Evolutionary conservation across 768 basidiomycete genomes (phyloP).

Genomic region (Rhodotorula taiwanensis): DNA sequence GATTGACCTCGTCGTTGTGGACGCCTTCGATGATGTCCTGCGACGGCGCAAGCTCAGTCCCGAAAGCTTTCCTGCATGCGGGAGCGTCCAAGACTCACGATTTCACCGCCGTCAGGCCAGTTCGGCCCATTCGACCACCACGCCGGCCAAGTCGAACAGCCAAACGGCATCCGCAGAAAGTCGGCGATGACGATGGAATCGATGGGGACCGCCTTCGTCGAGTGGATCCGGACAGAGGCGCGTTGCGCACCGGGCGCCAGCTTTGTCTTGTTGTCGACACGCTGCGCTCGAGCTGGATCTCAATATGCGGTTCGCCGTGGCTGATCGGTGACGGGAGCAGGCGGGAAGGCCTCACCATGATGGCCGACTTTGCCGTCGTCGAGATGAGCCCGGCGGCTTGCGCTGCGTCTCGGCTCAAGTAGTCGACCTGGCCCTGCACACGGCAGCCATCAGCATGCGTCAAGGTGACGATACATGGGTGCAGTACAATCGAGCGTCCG

Average conservation of each 20-base stretch:
- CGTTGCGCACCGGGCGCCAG: constrained; percentile 11
- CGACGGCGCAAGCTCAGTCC: neutral
- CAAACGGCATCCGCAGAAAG: constrained; percentile 15
- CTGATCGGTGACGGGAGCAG: neutral
- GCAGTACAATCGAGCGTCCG: neutral
- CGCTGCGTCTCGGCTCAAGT: constrained; percentile 4
- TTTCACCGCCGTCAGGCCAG: constrained; percentile 24
- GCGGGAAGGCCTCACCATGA: constrained; percentile 14
- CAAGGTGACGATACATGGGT: neutral
- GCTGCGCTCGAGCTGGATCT: neutral
- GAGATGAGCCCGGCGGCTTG: constrained; percentile 14
- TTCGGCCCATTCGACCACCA: neutral
- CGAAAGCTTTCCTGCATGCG: neutral
- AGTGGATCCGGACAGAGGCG: constrained; percentile 13
- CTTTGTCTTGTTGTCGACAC: constrained; percentile 24
- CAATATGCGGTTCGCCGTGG: too few relatives aligned
- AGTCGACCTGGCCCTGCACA: constrained; percentile 6
- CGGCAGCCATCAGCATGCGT: neutral
- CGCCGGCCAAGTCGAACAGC: constrained; percentile 24
- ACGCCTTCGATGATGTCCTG: constrained; percentile 27
- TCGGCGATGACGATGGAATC: constrained; percentile 22
- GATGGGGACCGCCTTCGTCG: constrained; percentile 15
- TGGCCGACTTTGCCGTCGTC: neutral
- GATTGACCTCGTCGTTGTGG: constrained; percentile 1
- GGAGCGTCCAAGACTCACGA: neutral